Evolutionary conservation across 129 eudicot species (phyloP).

Genomic region (Rutidosis leptorrhynchoides): DNA sequence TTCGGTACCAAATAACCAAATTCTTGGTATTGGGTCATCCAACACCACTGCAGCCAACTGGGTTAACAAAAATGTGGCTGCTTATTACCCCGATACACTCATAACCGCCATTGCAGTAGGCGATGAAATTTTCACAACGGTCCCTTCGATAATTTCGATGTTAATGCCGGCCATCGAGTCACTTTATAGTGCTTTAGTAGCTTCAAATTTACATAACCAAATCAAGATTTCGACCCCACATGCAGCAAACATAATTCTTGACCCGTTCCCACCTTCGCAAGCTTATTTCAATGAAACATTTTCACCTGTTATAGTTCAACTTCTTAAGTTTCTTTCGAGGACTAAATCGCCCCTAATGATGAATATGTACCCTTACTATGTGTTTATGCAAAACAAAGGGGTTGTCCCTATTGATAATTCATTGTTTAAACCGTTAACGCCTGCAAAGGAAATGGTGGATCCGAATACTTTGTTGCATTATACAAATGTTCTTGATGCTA

Average conservation of each 20-base stretch:
- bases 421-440: slow-evolving; percentile 84
- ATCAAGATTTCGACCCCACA: slow-evolving; percentile 87
- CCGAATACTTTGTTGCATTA: slow-evolving; percentile 90
- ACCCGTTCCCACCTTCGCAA: slow-evolving; percentile 95
- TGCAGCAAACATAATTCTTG: slow-evolving; percentile 74
- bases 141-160: slow-evolving; percentile 61
- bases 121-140: slow-evolving; percentile 73
- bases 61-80: slow-evolving; percentile 73
- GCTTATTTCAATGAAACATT: slow-evolving; percentile 86
- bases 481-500: slow-evolving; percentile 85
- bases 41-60: slow-evolving; percentile 89
- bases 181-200: slow-evolving; percentile 79
- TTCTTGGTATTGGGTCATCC: slow-evolving; percentile 82
- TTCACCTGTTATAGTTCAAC: slow-evolving; percentile 47
- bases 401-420: slow-evolving; percentile 92
- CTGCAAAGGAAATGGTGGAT: slow-evolving; percentile 92
- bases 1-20: slow-evolving; percentile 82
- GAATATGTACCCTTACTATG: slow-evolving; percentile 94
- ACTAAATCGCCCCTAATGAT: slow-evolving; percentile 87
- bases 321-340: slow-evolving; percentile 62
- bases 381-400: slow-evolving; percentile 94
- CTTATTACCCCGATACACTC: slow-evolving; percentile 68
- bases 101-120: slow-evolving; percentile 79
- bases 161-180: slow-evolving; percentile 85
- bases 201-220: slow-evolving; percentile 71